Conservation (phyloP, 495 filamentous ascomycete genomes). For the Rhizodiscina lignyota region DNA sequence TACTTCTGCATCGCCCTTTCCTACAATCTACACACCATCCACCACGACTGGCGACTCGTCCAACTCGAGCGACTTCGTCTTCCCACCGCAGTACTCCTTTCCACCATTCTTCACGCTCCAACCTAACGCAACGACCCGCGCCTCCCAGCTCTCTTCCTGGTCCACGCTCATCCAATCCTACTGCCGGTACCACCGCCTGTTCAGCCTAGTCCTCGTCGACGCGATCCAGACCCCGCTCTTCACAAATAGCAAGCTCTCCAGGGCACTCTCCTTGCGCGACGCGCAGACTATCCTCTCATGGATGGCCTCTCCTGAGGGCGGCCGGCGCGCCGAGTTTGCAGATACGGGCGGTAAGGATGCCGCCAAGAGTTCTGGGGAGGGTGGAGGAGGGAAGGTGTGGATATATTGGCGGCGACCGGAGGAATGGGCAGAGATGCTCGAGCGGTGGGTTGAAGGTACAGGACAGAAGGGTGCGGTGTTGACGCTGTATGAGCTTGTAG, state of each 20-base stretch:
- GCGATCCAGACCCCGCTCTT: slow-evolving; percentile 44
- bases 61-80: slow-evolving; percentile 13
- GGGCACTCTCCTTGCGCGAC: slow-evolving; percentile 43
- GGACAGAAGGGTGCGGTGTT: slow-evolving; percentile 58
- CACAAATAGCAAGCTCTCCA: slow-evolving; percentile 31
- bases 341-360: neutral
- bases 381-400: slow-evolving; percentile 25
- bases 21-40: neutral
- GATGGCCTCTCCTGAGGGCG: slow-evolving; percentile 48
- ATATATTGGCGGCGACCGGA: slow-evolving; percentile 56
- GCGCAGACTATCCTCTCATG: slow-evolving; percentile 52
- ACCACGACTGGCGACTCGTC: neutral
- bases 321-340: slow-evolving; percentile 54
- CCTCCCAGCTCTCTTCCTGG: slow-evolving; percentile 71
- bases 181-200: slow-evolving; percentile 59
- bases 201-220: slow-evolving; percentile 48
- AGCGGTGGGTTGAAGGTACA: slow-evolving; percentile 47
- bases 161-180: slow-evolving; percentile 68
- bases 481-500: slow-evolving; percentile 58
- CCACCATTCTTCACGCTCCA: slow-evolving; percentile 69
- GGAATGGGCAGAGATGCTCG: slow-evolving; percentile 50
- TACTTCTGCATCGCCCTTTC: neutral
- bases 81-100: slow-evolving; percentile 36
- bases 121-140: slow-evolving; percentile 56
- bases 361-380: slow-evolving; percentile 2